A percentile compares a stretch with the other conserved stretches of the same genome.
Conservation (phyloP, 805 yeast species). For the Debaryomyces tyrocola region DNA sequence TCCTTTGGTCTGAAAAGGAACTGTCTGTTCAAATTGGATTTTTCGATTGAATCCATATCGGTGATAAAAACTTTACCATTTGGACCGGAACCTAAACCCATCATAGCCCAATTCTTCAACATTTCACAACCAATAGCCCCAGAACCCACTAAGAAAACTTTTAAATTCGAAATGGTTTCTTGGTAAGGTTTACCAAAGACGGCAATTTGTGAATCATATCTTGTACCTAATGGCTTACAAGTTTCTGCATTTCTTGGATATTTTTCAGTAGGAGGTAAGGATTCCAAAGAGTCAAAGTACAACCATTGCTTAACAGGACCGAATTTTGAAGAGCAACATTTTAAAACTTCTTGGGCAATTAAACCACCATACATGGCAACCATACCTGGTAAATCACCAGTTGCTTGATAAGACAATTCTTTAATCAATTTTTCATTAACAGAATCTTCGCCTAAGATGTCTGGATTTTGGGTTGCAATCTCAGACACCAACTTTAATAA, state of each 20-base stretch:
- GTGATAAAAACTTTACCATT: constrained; percentile 82
- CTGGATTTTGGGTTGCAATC: constrained; percentile 55
- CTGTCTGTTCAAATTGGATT: constrained; percentile 94
- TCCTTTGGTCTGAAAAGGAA: constrained; percentile 92
- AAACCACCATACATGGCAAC: constrained; percentile 91
- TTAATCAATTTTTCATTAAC: constrained; percentile 62
- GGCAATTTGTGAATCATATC: constrained; percentile 95
- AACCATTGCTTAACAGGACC: constrained; percentile 90
- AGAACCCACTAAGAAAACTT: constrained; percentile 89
- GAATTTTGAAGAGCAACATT: constrained; percentile 93
- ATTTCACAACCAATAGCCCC: constrained; percentile 99
- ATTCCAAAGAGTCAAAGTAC: constrained; percentile 92
- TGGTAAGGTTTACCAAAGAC: constrained; percentile 85
- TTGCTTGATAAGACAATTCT: constrained; percentile 79
- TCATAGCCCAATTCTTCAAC: constrained; percentile 96
- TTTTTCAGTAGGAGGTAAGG: constrained; percentile 63
- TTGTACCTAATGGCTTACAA: constrained; percentile 71
- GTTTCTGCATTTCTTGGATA: constrained; percentile 68
- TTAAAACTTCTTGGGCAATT: constrained; percentile 94
- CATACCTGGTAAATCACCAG: constrained; percentile 89
- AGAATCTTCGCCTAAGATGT: constrained; percentile 55
- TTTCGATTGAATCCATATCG: constrained; percentile 93
- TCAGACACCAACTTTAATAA: constrained; percentile 58
- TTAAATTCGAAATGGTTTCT: constrained; percentile 68
- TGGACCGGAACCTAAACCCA: constrained; percentile 93